Base-by-base conservation (phyloP, 2,329 filamentous ascomycete species). In the Aspergillus aculeatinus region DNA sequence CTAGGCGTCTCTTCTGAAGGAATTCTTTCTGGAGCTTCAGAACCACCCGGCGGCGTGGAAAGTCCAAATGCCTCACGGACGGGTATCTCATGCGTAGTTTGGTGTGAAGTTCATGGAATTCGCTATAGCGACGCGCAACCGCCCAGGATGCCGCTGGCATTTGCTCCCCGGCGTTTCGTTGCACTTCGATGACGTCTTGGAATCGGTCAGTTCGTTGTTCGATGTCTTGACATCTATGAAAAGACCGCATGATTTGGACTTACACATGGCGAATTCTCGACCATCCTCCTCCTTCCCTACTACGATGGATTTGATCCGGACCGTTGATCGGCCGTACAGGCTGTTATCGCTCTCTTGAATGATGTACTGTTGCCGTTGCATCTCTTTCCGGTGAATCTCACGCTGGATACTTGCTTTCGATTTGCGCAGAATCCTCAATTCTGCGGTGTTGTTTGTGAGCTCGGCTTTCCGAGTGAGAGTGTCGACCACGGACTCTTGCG, bases 1-100 rank as follows among this genome's bases (percentile, higher is more conserved):
- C 92, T 33, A 88, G 77, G 10, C 92, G 87, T 27, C 95, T 87
- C 76, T 96, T 98, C 68, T 96, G 90, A 19, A 99, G 80, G 70
- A 99, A 99, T 68, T 99, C 95, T 73, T 88, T 94, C 72, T 99
- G 95, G 2, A 99, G 85, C 70, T 97, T 98, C 87, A 98, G 92
- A 55, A 99, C 90, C 78, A 98, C 89, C 61, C 95, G 89, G 42
- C 96, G 86, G 19, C 94, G 85, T 1, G 95, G 95, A 70, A 99
- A 98, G 68, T 98, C 94, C 2, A 99, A 83, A 65, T 91, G 87
- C 52, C 93, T 87, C 16, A 98, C 92, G 16, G 91, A 93, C 0
- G 92, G 88, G 69, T 97, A 99, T 63, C 89, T 87, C 44, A 88
- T 84, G 56, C 95, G 88, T 27, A 99, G 83, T 58, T 89, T 89